These are phyloP conservation scores for Aeschynomene evenia DNA, from an alignment of 306 rosid species.

Conservation along the genomic window DNA sequence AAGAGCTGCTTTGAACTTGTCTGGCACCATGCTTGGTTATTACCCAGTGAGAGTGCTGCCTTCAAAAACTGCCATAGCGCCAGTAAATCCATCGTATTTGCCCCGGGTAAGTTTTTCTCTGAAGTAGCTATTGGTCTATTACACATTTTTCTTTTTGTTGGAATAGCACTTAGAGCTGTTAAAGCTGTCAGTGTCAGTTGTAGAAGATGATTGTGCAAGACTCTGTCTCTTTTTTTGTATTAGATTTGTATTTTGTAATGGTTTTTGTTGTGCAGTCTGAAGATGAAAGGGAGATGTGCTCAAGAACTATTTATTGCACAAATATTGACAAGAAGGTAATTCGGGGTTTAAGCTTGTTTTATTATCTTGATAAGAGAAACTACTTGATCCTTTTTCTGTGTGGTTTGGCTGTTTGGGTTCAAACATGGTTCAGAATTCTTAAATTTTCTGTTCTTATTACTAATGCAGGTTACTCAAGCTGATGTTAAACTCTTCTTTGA, in stretches of 20 bases:
- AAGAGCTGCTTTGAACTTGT: constrained; percentile 81
- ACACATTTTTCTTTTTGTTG: neutral
- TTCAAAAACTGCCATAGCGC: constrained; percentile 98
- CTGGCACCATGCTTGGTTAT: constrained; percentile 94
- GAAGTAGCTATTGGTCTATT: constrained; percentile 15
- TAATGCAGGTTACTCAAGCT: constrained; percentile 81
- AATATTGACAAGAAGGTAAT: constrained; percentile 95
- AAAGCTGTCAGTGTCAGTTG: neutral
- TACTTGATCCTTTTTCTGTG: neutral
- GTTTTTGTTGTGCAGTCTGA: constrained; percentile 57
- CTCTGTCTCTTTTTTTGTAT: constrained; percentile 10
- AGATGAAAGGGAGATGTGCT: constrained; percentile 99
- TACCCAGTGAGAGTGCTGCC: constrained; percentile 96
- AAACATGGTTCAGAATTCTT: neutral
- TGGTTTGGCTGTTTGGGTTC: constrained; percentile 17
- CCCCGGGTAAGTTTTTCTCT: constrained; percentile 66
- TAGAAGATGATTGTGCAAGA: neutral
- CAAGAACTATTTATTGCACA: constrained; percentile 97
- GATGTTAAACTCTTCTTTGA: constrained; percentile 89
- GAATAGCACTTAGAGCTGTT: neutral
- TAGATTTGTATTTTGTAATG: constrained; percentile 30
- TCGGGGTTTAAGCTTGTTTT: constrained; percentile 12
- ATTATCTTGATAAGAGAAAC: constrained; percentile 22
- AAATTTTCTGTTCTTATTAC: constrained; percentile 19
- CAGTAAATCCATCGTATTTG: constrained; percentile 88